Evolutionary conservation across 2,329 filamentous ascomycete species (phyloP).

Genomic region (Paraconiothyrium brasiliense): DNA sequence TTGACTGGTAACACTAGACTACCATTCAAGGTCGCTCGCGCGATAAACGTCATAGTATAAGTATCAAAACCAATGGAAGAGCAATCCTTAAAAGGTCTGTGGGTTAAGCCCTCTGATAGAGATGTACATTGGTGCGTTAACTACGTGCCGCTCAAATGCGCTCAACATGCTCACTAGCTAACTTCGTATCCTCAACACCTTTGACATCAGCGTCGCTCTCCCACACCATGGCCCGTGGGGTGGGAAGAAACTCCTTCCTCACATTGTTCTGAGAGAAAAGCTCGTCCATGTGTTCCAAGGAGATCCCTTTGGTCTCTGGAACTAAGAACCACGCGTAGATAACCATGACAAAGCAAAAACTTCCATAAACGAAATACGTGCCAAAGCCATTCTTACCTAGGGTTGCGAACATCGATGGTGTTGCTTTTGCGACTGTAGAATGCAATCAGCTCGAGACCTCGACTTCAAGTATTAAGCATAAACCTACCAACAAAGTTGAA

Average conservation of each 20-base stretch:
- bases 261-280: conserved; percentile 57
- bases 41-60: too few relatives aligned
- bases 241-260: neutral
- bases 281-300: conserved; percentile 72
- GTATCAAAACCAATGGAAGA: too few relatives aligned
- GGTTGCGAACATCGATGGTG: conserved; percentile 72
- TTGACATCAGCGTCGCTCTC: conserved; percentile 2
- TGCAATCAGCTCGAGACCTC: neutral
- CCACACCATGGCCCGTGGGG: neutral
- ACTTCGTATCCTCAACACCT: neutral
- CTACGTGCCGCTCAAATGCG: neutral
- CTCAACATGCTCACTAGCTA: conserved; percentile 1
- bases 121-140: too few relatives aligned
- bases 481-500: conserved; percentile 71
- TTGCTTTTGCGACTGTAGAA: conserved; percentile 65
- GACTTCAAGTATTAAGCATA: neutral
- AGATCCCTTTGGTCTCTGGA: conserved; percentile 74
- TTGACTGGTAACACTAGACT: too few relatives aligned
- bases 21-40: too few relatives aligned
- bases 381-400: conserved; percentile 61
- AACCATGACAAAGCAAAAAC: conserved; percentile 71
- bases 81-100: neutral
- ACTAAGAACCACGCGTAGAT: conserved; percentile 73
- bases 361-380: conserved; percentile 74
- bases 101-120: too few relatives aligned